Evolutionary conservation across 2,329 filamentous ascomycete species (phyloP), one percentile per base, ranked within the genome.

Genomic region (Didymosphaeria variabile): DNA sequence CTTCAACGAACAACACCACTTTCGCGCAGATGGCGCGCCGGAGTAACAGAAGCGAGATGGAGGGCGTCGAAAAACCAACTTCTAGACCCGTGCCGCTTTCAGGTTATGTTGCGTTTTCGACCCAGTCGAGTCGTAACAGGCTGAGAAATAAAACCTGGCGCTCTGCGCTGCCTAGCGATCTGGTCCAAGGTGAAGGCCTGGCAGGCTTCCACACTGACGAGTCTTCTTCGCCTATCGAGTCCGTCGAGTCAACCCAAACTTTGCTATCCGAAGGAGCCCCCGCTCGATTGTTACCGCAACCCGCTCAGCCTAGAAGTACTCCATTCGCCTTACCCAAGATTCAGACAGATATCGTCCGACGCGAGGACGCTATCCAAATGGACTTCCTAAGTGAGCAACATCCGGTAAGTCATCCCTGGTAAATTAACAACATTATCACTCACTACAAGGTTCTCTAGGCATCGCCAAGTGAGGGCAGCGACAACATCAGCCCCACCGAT

Each of bases 1-100:
- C 19, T 21, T 54, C 57, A 40, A 50, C 26, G 17, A n/a, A 56
- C 23, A 57, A 59, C 12, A 65, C 62, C 8, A 72, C 68, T 3
- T 74, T 76, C 38, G 72, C 71, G 38, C 68, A 74, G 26, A 77
- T 78, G 74, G 68, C 72, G 4, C 69, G 72, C 44, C 61, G 68
- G 15, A 64, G 56, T 36, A 57, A 65, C 57, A 58, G 56, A 15
- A 46, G 58, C 19, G 67, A 70, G 19, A 36, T 61, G 12, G 61
- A 70, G 10, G 52, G 58, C 12, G 64, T 66, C 17, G 61, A 68
- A 19, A 57, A 59, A 9, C 57, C 62, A 12, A 57, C 63, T n/a
- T 64, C 69, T 17, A 62, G 61, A 19, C 61, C 67, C 26, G 44
- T 65, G 12, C 62, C 71, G 12, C 55, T 66, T 15, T 61, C 62